A percentile compares a stretch with the other conserved stretches of the same genome.
These are phyloP conservation scores for Serendipita sp. DNA, from an alignment of 1,284 basidiomycete genomes.

Conservation along the genomic window DNA sequence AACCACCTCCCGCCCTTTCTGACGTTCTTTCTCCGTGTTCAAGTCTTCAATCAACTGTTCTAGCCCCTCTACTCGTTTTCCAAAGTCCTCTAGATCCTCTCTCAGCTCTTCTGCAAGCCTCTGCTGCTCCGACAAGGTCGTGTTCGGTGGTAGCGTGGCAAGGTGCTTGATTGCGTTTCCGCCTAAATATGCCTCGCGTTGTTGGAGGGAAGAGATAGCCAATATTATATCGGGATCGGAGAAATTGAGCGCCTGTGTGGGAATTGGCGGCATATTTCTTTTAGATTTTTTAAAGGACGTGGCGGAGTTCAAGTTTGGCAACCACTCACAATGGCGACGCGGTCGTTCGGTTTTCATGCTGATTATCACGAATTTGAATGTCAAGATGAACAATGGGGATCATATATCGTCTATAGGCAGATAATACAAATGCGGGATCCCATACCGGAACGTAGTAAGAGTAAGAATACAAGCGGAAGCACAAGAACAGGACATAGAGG, in stretches of 20 bases:
- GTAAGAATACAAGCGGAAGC: no score
- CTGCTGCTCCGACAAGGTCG: not conserved
- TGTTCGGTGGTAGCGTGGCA: not conserved
- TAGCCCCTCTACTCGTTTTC: slow-evolving; percentile 52
- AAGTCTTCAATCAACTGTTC: slow-evolving; percentile 56
- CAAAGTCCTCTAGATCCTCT: slow-evolving; percentile 53
- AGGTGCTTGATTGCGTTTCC: not conserved
- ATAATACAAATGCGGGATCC: no score
- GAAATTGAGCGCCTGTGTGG: not conserved
- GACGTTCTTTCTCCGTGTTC: slow-evolving; percentile 36
- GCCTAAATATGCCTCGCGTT: not conserved
- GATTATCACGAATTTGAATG: no score
- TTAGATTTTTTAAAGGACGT: no score
- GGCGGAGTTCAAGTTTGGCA: no score
- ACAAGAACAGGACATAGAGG: no score
- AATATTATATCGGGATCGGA: not conserved
- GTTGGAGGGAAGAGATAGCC: not conserved
- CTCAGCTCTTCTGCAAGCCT: slow-evolving; percentile 47
- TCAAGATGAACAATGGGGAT: no score
- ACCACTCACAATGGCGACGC: no score
- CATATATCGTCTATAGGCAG: no score
- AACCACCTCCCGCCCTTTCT: slow-evolving; percentile 37
- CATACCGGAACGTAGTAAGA: no score
- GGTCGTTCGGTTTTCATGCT: no score
- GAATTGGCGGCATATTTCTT: not conserved